Percentiles rank a stretch among this genome's conserved stretches.
phyloP scores from a whole-genome alignment of 1,284 basidiomycete species.

The Boletellus deceptivus region DNA sequence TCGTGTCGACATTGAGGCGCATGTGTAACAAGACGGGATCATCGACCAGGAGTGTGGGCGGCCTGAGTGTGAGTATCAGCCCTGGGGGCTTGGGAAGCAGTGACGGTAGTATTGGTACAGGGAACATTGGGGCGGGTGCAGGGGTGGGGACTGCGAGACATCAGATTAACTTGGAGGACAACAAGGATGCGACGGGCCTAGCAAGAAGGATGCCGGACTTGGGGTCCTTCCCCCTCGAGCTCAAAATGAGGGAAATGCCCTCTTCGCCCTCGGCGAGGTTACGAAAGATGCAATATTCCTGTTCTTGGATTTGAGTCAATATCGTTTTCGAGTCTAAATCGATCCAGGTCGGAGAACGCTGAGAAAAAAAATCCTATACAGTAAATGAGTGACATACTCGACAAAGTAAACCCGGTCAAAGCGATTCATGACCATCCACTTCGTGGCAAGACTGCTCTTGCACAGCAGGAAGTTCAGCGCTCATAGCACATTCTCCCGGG shows the following conservation, averaged over 20 bases:
- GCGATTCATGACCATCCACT: constrained; percentile 59
- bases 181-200: constrained; percentile 45
- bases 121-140: constrained; percentile 25
- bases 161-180: constrained; percentile 41
- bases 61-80: constrained; percentile 27
- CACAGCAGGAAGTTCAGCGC: constrained; percentile 76
- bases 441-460: constrained; percentile 58
- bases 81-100: constrained; percentile 29
- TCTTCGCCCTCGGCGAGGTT: constrained; percentile 63
- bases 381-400: constrained; percentile 39
- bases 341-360: background rate
- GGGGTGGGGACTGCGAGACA: constrained; percentile 22
- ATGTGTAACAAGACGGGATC: constrained; percentile 51
- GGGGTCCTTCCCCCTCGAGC: no score
- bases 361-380: background rate
- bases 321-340: constrained; percentile 47
- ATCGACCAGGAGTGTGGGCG: constrained; percentile 2
- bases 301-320: constrained; percentile 59
- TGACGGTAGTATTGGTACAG: constrained; percentile 15
- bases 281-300: constrained; percentile 59
- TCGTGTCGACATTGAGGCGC: constrained; percentile 43
- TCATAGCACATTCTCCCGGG: constrained; percentile 75
- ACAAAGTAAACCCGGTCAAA: constrained; percentile 61
- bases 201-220: constrained; percentile 54
- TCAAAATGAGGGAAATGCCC: no score